Base-by-base conservation (phyloP, 1,284 basidiomycete species). In the Cutaneotrichosporon cutaneum region DNA sequence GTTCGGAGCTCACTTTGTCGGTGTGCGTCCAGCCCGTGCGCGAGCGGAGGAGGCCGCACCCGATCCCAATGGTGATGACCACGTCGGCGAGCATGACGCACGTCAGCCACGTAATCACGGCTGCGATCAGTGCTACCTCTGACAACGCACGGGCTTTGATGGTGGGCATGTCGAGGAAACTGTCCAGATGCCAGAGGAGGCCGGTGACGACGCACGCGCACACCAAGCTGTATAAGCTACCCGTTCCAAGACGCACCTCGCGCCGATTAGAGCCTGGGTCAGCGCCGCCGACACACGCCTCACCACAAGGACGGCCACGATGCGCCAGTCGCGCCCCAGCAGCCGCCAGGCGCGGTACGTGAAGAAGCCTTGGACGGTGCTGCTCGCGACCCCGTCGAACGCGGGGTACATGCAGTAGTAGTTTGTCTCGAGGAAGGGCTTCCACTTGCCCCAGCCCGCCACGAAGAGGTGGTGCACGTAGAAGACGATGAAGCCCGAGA, bases 21-120 rank as follows among this genome's bases (percentile, higher is more conserved):
- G 66, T 73, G 52, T 69, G 67, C 3, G 61, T 54, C 71, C 71
- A 73, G n/a, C 71, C 71, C 1, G 71, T 70, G 36, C 62, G 64
- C 22, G 60, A 65, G 9, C 57, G 51, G 33, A 62, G n/a, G 22
- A 73, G 64, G 50, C 68, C 70, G 26, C 55, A 64, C 13, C 70
- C 39, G 61, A 71, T 69, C 21, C 53, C 59, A 10, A 56, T 35
- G 8, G 70, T 71, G 57, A 73, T 68, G 61, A 71, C 65, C 42
- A 71, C 53, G 56, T 72, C 70, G 50, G 70, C 67, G 7, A 58
- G 21, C 66, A 71, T 68, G 62, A 65, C 63, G 21, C 63, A 55
- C 13, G 54, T 45, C 11, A 70, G 59, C 70, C 70, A 72, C 27
- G 35, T 5, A 11, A 53, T 7, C 2, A 59, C 24, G 3, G 50